Conservation (phyloP, 2,329 filamentous ascomycete genomes). For the Colletotrichum navitas region DNA sequence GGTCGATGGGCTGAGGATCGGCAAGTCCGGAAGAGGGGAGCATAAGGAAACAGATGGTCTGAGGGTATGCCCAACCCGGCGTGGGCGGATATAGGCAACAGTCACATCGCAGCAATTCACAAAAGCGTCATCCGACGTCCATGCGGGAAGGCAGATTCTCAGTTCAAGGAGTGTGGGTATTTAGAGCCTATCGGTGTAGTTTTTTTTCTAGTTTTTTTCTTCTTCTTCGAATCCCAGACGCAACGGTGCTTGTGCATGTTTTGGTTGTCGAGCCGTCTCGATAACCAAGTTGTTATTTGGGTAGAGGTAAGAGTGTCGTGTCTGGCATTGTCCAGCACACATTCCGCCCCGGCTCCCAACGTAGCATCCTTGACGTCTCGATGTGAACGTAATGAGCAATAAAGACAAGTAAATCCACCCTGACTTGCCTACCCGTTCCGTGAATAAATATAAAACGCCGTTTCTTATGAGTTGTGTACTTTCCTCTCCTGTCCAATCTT, state of each 20-base stretch:
- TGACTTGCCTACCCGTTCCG: slow-evolving; percentile 16
- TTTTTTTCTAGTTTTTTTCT: too few relatives aligned
- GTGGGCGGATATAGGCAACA: neutral
- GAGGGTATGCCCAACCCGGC: neutral
- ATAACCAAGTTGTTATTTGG: neutral
- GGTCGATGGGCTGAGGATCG: neutral
- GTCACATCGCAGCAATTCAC: neutral
- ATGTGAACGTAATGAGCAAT: neutral
- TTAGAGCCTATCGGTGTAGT: slow-evolving; percentile 5
- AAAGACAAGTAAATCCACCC: slow-evolving; percentile 10
- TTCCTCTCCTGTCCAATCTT: slow-evolving; percentile 41
- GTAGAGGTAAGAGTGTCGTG: neutral
- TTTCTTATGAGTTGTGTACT: slow-evolving; percentile 33
- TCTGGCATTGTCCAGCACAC: neutral
- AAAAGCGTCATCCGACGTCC: too few relatives aligned
- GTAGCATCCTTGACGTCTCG: neutral
- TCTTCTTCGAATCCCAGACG: neutral
- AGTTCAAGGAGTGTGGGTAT: slow-evolving; percentile 20
- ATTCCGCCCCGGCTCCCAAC: neutral
- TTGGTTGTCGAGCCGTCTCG: neutral
- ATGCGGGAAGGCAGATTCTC: neutral
- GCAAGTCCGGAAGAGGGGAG: neutral
- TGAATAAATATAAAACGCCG: slow-evolving; percentile 21
- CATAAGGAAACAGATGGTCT: neutral
- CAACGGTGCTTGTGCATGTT: too few relatives aligned